Evolutionary conservation across 164 flowering plant species (phyloP), one percentile per base, ranked within the genome.

Genomic region (Sedum album): DNA sequence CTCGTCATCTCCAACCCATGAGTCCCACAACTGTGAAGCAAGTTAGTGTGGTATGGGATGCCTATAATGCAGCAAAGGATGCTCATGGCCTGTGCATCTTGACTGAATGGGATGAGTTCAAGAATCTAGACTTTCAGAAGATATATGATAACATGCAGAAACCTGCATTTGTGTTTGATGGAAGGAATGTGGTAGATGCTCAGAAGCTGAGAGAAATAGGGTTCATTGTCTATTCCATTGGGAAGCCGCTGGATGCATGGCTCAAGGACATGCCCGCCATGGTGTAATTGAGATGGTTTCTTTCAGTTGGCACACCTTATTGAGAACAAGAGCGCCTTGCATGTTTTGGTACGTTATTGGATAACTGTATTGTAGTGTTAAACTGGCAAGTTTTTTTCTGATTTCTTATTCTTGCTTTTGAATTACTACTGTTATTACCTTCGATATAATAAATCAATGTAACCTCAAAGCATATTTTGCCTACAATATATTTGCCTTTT

Each of bases 31-130:
- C 85, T 20, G 84, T 77, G 69, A 82, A 85, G 73, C 81, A 88
- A 77, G 87, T 86, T 41, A 77, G 66, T 14, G 79, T 79, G 39
- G 85, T 76, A n/a, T 84, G 84, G 88, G 88, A 87, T 73, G 95
- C 95, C 9, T 89, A 89, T 60, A 85, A 76, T 41, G 95, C 95
- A 20, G 76, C 87, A 4, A 87, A 84, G 68, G 88, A 75, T 63
- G 95, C 95, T 1, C 92, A 87, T 70, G 92, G 80, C 31, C 31
- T 89, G 28, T 89, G 95, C 78, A 83, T 89, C 66, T 73, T 89
- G 68, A 89, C 95, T 0, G 92, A 89, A 78, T 89, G 95, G 95
- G 95, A 87, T 46, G 95, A 89, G 78, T 89, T 89, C 73, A 89
- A 79, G 83, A 76, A 42, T 0, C 86, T 89, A 9, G 92, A 89